Percentiles rank a stretch among this genome's conserved stretches.
Evolutionary conservation across 2,329 filamentous ascomycete species (phyloP).

Genomic region (Cordyceps javanica): DNA sequence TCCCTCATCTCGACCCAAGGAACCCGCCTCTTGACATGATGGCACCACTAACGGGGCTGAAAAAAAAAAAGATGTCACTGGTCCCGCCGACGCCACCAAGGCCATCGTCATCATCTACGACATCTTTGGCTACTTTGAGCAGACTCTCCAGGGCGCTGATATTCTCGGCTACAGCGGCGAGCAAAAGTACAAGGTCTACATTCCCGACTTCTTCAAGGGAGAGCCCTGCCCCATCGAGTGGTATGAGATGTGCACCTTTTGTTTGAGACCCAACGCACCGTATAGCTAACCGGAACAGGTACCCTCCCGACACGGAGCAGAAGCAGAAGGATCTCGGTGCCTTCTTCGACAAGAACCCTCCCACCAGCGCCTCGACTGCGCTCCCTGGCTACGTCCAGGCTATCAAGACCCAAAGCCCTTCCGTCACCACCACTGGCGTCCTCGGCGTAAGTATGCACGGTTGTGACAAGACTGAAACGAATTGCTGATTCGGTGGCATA

Average conservation of each 20-base stretch:
- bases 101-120: slow-evolving; percentile 45
- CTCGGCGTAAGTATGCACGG: slow-evolving; percentile 44
- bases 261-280: background rate
- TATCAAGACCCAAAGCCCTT: slow-evolving; percentile 44
- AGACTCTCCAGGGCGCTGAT: slow-evolving; percentile 65
- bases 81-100: slow-evolving; percentile 43
- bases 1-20: too few relatives aligned
- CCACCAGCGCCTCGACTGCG: slow-evolving; percentile 40
- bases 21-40: too few relatives aligned
- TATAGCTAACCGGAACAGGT: slow-evolving; percentile 30
- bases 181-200: slow-evolving; percentile 75
- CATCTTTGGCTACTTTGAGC: slow-evolving; percentile 65
- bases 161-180: slow-evolving; percentile 51
- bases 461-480: background rate
- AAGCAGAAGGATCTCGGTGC: slow-evolving; percentile 52
- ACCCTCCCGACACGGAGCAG: slow-evolving; percentile 58
- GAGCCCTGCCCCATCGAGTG: slow-evolving; percentile 52
- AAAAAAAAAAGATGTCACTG: slow-evolving; percentile 43
- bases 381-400: slow-evolving; percentile 51
- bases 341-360: slow-evolving; percentile 51
- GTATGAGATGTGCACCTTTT: slow-evolving; percentile 22
- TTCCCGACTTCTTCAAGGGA: slow-evolving; percentile 87
- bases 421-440: slow-evolving; percentile 53
- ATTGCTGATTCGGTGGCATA: slow-evolving; percentile 20
- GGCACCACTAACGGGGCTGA: slow-evolving; percentile 9